Percentiles rank a stretch among this genome's conserved stretches.
phyloP scores from a whole-genome alignment of 179 eudicot species.

The Sideroxylon spinosum region DNA sequence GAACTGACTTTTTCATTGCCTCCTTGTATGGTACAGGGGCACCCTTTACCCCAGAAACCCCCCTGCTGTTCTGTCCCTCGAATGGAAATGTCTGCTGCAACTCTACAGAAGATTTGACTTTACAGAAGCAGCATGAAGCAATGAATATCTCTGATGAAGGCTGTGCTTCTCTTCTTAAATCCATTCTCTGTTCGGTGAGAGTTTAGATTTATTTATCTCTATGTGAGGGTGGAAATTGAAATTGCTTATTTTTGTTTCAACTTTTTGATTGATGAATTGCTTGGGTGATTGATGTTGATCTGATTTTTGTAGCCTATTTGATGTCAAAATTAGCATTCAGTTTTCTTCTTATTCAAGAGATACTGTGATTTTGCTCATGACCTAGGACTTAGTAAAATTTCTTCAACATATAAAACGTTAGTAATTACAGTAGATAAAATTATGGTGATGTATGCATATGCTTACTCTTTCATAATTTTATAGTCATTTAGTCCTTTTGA shows the following conservation, averaged over 20 bases:
- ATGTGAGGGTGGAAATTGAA: too few relatives aligned
- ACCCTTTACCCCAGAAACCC: slow-evolving; percentile 47
- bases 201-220: neutral
- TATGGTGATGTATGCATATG: neutral
- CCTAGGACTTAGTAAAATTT: too few relatives aligned
- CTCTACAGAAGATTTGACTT: slow-evolving; percentile 38
- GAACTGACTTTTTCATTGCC: neutral
- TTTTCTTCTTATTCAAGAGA: too few relatives aligned
- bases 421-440: neutral
- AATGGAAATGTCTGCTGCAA: slow-evolving; percentile 66
- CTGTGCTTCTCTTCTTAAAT: slow-evolving; percentile 64
- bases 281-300: neutral
- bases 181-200: slow-evolving; percentile 73
- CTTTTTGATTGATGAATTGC: neutral
- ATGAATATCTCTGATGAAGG: slow-evolving; percentile 61
- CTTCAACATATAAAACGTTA: neutral
- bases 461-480: neutral
- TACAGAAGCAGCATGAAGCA: slow-evolving; percentile 52
- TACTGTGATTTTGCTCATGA: too few relatives aligned
- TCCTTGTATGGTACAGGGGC: slow-evolving; percentile 36
- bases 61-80: slow-evolving; percentile 58
- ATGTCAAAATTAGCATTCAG: neutral
- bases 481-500: neutral
- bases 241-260: too few relatives aligned
- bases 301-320: neutral